Conservation (phyloP, 2,329 filamentous ascomycete genomes). For the Epichloe sylvatica region DNA sequence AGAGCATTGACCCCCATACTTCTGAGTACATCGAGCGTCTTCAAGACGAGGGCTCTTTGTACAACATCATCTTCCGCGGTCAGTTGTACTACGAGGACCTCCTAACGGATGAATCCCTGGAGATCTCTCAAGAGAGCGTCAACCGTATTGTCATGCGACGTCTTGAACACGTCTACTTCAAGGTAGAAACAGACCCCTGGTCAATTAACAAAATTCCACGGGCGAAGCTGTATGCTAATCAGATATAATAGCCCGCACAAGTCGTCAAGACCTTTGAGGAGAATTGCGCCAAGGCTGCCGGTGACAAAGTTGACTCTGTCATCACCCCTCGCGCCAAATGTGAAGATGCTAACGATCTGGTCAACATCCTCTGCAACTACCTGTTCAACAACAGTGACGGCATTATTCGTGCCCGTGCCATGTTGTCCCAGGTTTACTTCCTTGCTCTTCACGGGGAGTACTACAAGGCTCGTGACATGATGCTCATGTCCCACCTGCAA, state of each 20-base stretch:
- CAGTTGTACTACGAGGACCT: constrained; percentile 80
- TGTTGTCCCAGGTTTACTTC: constrained; percentile 99
- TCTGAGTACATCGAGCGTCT: constrained; percentile 96
- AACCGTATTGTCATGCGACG: constrained; percentile 91
- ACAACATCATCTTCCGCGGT: constrained; percentile 81
- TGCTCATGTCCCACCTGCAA: constrained; percentile 98
- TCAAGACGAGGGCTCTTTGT: constrained; percentile 77
- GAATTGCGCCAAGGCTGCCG: constrained; percentile 76
- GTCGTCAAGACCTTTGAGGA: constrained; percentile 91
- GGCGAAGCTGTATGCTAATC: constrained; percentile 3
- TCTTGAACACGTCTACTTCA: constrained; percentile 97
- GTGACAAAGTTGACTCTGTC: constrained; percentile 54
- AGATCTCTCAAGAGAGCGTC: constrained; percentile 69
- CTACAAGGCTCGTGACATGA: constrained; percentile 96
- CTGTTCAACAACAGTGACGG: constrained; percentile 90
- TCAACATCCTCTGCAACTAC: constrained; percentile 84
- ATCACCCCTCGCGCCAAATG: constrained; percentile 63
- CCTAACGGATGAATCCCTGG: constrained; percentile 53
- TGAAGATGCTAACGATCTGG: constrained; percentile 57
- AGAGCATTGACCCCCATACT: constrained; percentile 95
- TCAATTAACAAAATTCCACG: neutral
- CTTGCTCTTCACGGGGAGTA: constrained; percentile 94
- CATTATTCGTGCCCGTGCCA: constrained; percentile 88
- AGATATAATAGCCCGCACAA: constrained; percentile 52
- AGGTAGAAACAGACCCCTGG: constrained; percentile 39